phyloP scores from a whole-genome alignment of 163 green algal species.

The Scenedesmus sp. region DNA sequence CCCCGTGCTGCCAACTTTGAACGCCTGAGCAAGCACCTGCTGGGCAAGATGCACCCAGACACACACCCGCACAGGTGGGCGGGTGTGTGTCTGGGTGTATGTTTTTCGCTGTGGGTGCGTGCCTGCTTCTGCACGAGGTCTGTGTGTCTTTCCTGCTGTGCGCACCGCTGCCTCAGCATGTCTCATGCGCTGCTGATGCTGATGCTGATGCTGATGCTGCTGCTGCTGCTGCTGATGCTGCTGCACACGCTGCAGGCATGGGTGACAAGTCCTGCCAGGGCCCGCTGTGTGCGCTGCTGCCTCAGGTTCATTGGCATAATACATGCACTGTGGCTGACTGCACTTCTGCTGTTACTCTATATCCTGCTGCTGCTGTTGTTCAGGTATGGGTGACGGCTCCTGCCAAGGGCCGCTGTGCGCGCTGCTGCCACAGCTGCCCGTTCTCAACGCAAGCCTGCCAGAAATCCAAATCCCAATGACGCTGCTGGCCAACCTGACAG shows the following conservation, averaged over 20 bases:
- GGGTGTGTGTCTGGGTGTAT: no score
- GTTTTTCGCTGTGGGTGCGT: no score
- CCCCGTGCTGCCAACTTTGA: no score
- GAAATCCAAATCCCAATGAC: constrained; percentile 24
- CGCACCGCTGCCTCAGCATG: no score
- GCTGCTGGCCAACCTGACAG: constrained; percentile 20
- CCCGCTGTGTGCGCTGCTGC: constrained; percentile 40
- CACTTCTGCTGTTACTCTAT: neutral
- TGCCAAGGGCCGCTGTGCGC: constrained; percentile 41
- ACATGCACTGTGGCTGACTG: neutral
- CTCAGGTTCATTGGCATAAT: neutral
- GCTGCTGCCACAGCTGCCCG: constrained; percentile 23
- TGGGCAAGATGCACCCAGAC: no score
- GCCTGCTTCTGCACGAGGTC: no score
- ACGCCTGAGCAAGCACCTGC: no score
- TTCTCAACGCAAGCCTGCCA: constrained; percentile 14
- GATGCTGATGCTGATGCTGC: no score
- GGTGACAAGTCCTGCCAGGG: constrained; percentile 3
- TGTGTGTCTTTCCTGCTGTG: no score
- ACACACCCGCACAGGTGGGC: no score
- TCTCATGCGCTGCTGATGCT: neutral
- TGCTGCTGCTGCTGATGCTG: no score
- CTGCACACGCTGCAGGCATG: neutral
- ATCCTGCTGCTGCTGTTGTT: neutral
- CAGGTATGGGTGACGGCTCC: neutral